Evolutionary conservation across 1,284 basidiomycete species (phyloP), one percentile per base, ranked within the genome.

Genomic region (Moesziomyces aphidis): DNA sequence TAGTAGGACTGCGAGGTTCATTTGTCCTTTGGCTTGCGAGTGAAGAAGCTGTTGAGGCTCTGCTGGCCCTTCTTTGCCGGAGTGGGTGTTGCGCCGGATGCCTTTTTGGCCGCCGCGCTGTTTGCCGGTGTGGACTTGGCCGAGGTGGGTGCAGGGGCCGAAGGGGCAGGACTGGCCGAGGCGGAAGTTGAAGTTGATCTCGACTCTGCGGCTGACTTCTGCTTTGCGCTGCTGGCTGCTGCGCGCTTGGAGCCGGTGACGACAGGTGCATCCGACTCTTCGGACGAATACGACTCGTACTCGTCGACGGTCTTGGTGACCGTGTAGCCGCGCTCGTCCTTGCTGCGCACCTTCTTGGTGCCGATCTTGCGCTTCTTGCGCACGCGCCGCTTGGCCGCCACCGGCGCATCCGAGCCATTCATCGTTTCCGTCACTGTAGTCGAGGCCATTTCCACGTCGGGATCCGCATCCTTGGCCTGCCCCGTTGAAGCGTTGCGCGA

Each of bases 311-410:
- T 74, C 48, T 70, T 66, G 15, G 72, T 74, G 11, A 74, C 74
- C n/a, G 69, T 78, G 49, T 83, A 83, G 7, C 81, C 81, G 26
- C 74, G 78, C 43, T 80, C 80, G 62, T 83, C 76, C 54, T 77
- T 81, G 45, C 43, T 61, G 28, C 70, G 71, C 24, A 79, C 56
- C 58, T 77, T 79, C 44, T 73, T 77, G 54, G 50, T 77, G 51
- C 57, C 71, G 48, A 81, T 73, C 58, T 77, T 80, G 62, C 81
- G 73, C 56, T 76, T 67, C 60, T 81, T 81, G 23, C 64, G 63
- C 3, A 76, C 72, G 5, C 76, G 59, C 13, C 54, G 59, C 50
- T 78, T 78, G 21, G 65, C 15, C 26, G 55, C 55, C 4, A 51
- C 21, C 3, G 63, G 46, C 17, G 46, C 59, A 9, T 42, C 9